phyloP scores from a whole-genome alignment of 257 asterid genomes.

The Solanum appendiculatum region DNA sequence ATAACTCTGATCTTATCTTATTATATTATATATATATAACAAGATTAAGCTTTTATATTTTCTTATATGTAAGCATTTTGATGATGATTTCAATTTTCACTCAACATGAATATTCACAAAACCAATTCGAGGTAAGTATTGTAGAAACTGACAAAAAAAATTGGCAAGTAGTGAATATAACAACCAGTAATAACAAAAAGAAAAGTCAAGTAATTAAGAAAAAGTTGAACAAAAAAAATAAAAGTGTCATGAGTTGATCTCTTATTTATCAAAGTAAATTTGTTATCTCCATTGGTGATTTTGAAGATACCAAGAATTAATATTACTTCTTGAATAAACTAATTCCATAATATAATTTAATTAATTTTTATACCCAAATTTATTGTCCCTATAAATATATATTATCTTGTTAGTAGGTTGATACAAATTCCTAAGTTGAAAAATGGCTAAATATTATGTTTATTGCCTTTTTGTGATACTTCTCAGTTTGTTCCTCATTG shows the following conservation, averaged over 20 bases:
- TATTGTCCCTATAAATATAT: neutral
- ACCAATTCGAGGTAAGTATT: neutral
- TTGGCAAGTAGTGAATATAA: neutral
- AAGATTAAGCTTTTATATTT: neutral
- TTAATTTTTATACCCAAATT: neutral
- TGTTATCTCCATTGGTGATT: neutral
- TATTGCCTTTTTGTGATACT: neutral
- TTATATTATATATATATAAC: too few species aligned
- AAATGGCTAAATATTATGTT: neutral
- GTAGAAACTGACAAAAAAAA: neutral
- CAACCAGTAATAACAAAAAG: neutral
- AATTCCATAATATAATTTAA: neutral
- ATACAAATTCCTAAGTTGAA: neutral
- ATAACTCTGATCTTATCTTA: neutral
- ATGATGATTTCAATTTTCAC: neutral
- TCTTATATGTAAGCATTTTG: neutral
- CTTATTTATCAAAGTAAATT: neutral
- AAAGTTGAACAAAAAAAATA: neutral
- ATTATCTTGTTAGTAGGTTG: neutral
- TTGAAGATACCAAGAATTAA: neutral
- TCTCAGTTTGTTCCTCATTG: neutral
- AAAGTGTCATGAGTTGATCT: neutral
- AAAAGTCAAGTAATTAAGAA: neutral
- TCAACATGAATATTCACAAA: neutral
- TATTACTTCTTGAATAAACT: neutral